Evolutionary conservation across 179 eudicot genomes (phyloP), one percentile per base, ranked within the genome.

Genomic region (Silene vulgaris): DNA sequence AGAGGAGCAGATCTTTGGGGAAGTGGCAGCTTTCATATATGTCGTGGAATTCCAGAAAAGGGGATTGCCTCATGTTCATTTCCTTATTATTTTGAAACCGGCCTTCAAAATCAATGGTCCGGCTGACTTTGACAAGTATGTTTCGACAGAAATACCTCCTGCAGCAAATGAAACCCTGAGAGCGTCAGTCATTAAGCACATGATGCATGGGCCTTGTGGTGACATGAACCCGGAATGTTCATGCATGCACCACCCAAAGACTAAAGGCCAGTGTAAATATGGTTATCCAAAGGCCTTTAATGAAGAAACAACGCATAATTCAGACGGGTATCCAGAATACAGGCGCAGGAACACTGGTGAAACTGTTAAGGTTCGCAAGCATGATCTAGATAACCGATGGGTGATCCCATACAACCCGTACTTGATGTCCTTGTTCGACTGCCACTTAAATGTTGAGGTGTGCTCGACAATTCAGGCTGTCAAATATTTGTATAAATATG

Each of bases 331-430:
- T 23, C 26, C 26, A 23, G 26, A 23, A 23, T 23, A 23, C 26
- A 23, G 26, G 26, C 26, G 26, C 26, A 23, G 26, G 26, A 23
- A 23, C 26, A 23, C 26, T 23, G 26, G 26, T 23, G 26, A 23
- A 23, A 23, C 26, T 23, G 26, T 23, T 23, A 23, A 23, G 26
- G 26, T 23, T 23, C 26, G 26, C 26, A 23, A 23, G 26, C 26
- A 23, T 23, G 26, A 23, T 23, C 26, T 23, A 23, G 61, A 56
- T 4, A 56, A 56, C 16, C 0, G 29, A 0, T 69, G 29, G 57
- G 73, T 69, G 1, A 69, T 69, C 2, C 73, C 59, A 16, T 43
- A 69, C 5, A 69, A 69, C 11, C 73, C 73, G 0, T 69, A 69
- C 17, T 2, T 69, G 0, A 8, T 40, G 0, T 3, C 57, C 3